phyloP scores from a whole-genome alignment of 2,329 filamentous ascomycete species.

The Colletotrichum chlorophyti region DNA sequence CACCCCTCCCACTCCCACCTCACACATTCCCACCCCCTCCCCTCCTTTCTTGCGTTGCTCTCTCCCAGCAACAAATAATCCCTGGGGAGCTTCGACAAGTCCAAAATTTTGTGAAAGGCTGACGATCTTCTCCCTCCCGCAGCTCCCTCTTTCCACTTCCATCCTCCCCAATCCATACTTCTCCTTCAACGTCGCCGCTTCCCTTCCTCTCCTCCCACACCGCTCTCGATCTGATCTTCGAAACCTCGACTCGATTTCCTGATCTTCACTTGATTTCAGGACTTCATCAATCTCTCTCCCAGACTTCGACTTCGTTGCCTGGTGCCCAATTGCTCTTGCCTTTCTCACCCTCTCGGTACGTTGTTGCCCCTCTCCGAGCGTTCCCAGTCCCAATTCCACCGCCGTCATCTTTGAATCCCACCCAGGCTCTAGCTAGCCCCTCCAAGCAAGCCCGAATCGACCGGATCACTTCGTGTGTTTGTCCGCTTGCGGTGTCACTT shows the following conservation, averaged over 20 bases:
- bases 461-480: not conserved
- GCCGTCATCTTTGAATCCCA: conserved; percentile 2
- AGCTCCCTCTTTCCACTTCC: conserved; percentile 28
- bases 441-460: conserved; percentile 9
- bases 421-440: not conserved
- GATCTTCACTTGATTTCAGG: conserved; percentile 29
- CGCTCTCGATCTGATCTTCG: conserved; percentile 19
- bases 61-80: conserved; percentile 31
- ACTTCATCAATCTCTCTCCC: conserved; percentile 17
- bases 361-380: not conserved
- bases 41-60: not conserved
- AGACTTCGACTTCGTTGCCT: conserved; percentile 27
- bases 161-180: conserved; percentile 29
- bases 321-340: conserved; percentile 9
- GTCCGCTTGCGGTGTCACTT: conserved; percentile 25
- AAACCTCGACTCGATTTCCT: conserved; percentile 17
- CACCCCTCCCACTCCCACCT: conserved; percentile 21
- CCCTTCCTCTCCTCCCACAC: conserved; percentile 29
- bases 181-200: conserved; percentile 29
- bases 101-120: conserved; percentile 33
- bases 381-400: conserved; percentile 1
- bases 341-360: conserved; percentile 20
- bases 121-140: conserved; percentile 31
- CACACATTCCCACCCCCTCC: conserved; percentile 16
- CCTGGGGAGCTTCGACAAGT: conserved; percentile 27